A percentile compares a stretch with the other conserved stretches of the same genome.
phyloP scores from a whole-genome alignment of 2,329 filamentous ascomycete genomes.

The Mycosphaerella sp. region DNA sequence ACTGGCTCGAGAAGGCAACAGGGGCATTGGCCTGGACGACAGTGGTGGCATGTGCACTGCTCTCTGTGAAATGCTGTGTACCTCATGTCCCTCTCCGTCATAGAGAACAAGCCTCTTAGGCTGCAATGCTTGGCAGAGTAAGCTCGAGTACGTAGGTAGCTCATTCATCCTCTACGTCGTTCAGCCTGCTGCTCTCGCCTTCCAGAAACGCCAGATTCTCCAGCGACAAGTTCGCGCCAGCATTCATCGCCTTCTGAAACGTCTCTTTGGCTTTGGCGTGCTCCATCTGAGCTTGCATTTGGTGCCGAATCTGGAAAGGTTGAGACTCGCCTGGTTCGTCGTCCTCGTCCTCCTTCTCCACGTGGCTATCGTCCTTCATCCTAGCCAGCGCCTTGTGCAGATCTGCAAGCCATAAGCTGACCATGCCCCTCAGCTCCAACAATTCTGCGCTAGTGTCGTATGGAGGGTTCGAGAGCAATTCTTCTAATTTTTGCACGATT shows the following conservation, averaged over 20 bases:
- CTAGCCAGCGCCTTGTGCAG: slow-evolving; percentile 37
- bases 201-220: slow-evolving; percentile 13
- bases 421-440: slow-evolving; percentile 64
- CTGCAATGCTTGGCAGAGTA: neutral
- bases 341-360: slow-evolving; percentile 6
- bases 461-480: slow-evolving; percentile 60
- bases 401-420: slow-evolving; percentile 69
- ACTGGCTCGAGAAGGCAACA: too few relatives aligned
- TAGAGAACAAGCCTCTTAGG: too few relatives aligned
- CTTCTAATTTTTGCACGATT: slow-evolving; percentile 64
- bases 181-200: slow-evolving; percentile 1
- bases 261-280: slow-evolving; percentile 13
- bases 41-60: too few relatives aligned
- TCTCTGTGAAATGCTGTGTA: too few relatives aligned
- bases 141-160: neutral
- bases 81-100: too few relatives aligned
- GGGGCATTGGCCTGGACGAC: too few relatives aligned
- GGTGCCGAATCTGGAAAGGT: slow-evolving; percentile 5
- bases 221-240: slow-evolving; percentile 9
- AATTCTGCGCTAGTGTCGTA: slow-evolving; percentile 63
- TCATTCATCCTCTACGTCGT: neutral
- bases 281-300: slow-evolving; percentile 8
- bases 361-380: neutral
- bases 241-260: slow-evolving; percentile 9
- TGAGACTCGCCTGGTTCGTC: slow-evolving; percentile 6